Conservation (phyloP, 108 stramenopile genomes). For the Epithemia pelagica region DNA sequence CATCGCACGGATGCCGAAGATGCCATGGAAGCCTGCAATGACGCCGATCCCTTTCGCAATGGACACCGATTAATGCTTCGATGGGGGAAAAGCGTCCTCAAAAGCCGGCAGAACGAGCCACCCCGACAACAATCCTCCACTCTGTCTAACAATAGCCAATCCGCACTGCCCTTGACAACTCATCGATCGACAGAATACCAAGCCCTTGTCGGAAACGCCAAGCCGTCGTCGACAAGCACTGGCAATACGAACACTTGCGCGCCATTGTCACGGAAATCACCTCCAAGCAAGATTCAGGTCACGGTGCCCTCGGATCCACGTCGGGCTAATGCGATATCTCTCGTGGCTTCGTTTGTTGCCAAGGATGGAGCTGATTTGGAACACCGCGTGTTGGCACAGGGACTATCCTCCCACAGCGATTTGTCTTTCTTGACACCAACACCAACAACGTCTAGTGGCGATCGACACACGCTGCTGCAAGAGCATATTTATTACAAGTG, state of each 20-base stretch:
- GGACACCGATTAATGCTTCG: constrained; percentile 59
- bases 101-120: constrained; percentile 26
- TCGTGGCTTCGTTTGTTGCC: constrained; percentile 56
- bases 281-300: constrained; percentile 44
- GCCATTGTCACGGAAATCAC: not conserved
- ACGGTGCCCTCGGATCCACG: constrained; percentile 37
- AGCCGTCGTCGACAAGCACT: not conserved
- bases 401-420: not conserved
- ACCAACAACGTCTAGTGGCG: too few species aligned
- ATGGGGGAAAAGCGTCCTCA: constrained; percentile 79
- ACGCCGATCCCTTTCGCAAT: constrained; percentile 62
- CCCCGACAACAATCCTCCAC: not conserved
- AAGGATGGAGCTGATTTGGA: constrained; percentile 31
- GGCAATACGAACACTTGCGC: not conserved
- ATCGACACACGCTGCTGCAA: not conserved
- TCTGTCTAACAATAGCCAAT: not conserved
- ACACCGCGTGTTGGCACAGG: not conserved
- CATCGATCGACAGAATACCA: not conserved
- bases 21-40: constrained; percentile 77
- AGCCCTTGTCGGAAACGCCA: not conserved
- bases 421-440: not conserved
- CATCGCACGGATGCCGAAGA: constrained; percentile 78
- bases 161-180: not conserved
- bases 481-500: constrained; percentile 70
- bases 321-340: constrained; percentile 43